Percentiles rank a stretch among this genome's conserved stretches.
Conservation (phyloP, 2,329 filamentous ascomycete species). For the Cercospora citrullina region DNA sequence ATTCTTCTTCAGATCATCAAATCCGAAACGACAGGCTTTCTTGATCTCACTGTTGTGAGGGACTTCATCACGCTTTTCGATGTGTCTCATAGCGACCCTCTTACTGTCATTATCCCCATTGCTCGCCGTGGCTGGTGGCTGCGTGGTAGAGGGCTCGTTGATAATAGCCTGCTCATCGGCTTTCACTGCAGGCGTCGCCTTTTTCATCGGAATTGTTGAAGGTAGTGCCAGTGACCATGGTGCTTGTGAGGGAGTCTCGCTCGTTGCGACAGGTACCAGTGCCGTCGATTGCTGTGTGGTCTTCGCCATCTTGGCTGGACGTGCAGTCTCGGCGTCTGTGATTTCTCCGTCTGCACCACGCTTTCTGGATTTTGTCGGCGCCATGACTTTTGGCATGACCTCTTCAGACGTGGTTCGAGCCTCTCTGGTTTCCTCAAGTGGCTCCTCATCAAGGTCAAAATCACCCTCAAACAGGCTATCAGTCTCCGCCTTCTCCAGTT, state of each 20-base stretch:
- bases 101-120: background rate
- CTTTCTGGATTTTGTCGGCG: background rate
- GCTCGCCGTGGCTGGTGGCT: background rate
- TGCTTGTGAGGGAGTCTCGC: background rate
- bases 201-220: background rate
- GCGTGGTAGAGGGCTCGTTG: background rate
- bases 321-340: background rate
- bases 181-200: background rate
- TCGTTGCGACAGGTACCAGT: background rate
- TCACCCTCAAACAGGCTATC: background rate
- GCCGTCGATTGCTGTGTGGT: background rate
- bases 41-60: background rate
- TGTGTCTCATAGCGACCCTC: background rate
- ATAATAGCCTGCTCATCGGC: background rate
- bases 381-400: too few species aligned
- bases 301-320: background rate
- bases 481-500: background rate
- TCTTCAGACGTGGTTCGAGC: background rate
- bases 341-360: background rate
- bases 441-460: background rate
- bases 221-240: background rate
- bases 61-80: background rate
- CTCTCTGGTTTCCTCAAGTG: background rate
- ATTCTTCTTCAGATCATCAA: background rate
- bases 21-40: background rate